These are phyloP conservation scores for Drosera capensis DNA, from an alignment of 148 eudicot species.

Conservation along the genomic window DNA sequence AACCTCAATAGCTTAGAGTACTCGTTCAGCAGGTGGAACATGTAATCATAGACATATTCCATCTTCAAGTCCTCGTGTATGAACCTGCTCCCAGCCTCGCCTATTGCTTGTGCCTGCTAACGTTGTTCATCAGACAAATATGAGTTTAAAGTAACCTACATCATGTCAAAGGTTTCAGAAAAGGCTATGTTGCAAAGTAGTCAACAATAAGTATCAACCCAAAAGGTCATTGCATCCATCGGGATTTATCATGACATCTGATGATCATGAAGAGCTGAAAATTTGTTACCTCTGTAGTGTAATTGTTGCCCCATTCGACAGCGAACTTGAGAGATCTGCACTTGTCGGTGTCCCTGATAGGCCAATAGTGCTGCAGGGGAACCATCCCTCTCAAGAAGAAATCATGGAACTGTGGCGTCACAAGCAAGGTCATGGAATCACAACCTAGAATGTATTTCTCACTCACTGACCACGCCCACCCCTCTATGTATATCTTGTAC, in stretches of 20 bases:
- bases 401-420: conserved; percentile 26
- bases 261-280: background rate
- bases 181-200: background rate
- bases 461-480: conserved; percentile 70
- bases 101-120: conserved; percentile 1
- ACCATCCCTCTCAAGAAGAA: conserved; percentile 32
- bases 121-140: background rate
- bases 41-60: background rate
- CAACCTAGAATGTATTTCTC: conserved; percentile 51
- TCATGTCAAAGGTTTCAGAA: background rate
- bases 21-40: background rate
- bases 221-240: background rate
- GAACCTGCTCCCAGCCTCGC: background rate
- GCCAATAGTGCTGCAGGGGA: conserved; percentile 47
- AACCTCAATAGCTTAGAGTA: background rate
- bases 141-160: background rate
- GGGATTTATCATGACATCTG: background rate
- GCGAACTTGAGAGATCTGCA: conserved; percentile 51
- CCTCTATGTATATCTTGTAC: conserved; percentile 53
- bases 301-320: conserved; percentile 53
- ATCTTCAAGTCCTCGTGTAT: background rate
- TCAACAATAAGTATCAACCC: background rate
- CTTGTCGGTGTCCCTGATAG: conserved; percentile 23
- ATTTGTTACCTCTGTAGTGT: conserved; percentile 26
- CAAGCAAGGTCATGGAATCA: conserved; percentile 38